Base-by-base conservation (phyloP, 23 red algal species). In the Gracilariopsis chorda region DNA sequence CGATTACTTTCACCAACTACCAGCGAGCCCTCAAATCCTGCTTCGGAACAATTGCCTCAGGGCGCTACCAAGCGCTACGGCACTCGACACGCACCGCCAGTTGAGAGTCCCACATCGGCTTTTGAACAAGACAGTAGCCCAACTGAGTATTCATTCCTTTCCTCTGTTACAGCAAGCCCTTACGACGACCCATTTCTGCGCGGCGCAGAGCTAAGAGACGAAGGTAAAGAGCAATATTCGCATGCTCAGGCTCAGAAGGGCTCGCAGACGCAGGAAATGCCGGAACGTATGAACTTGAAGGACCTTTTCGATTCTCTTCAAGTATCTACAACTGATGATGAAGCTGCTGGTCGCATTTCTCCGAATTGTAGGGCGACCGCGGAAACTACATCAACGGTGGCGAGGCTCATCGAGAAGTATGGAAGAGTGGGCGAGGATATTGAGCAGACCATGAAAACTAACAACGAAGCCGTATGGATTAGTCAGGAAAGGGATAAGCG, bases 221-320 rank as follows among this genome's bases (percentile, higher is more conserved):
- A 73, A 73, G 39, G 20, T 42, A 25, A 45, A 16, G 67, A 25
- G 23, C 28, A 13, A 24, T 10, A 35, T 23, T 12, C 39, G 13
- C 9, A 6, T 1, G 42, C 32, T 24, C 16, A 2, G 1, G 57
- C 12, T 7, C 13, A 46, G 17, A n/a, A n/a, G n/a, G 40, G 2
- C 6, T 8, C 67, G n/a, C 39, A 46, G 6, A 46, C 42, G 9
- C 39, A 42, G n/a, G 67, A 46, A 45, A 21, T 30, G 34, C 53
- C 53, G n/a, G 78, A 83, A 83, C 33, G 78, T 24, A 83, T 83
- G 78, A 83, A 83, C 55, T 83, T 83, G 78, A 63, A 40, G 55
- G 78, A 83, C 28, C 56, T 83, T 1, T 83, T 83, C 25, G 78
- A 83, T 21, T 83, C 78, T 3, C 40, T 83, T 17, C 51, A 83